Evolutionary conservation across 139 green algal species (phyloP).

Genomic region (Deuterostichococcus epilithicus): DNA sequence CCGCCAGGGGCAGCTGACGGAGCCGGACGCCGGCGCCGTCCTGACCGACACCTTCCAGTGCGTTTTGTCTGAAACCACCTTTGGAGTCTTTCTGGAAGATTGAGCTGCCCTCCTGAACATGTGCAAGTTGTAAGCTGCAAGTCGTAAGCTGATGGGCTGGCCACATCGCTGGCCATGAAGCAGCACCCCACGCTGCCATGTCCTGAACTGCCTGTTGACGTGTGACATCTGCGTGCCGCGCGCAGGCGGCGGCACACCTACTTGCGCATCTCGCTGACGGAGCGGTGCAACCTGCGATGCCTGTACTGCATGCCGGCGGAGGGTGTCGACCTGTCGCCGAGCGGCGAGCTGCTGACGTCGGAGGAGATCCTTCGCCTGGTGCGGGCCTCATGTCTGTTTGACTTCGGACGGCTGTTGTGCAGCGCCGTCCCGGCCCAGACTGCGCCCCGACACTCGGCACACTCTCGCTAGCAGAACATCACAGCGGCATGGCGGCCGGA

Average conservation of each 20-base stretch:
- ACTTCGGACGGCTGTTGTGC: neutral
- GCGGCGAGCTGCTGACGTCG: slow-evolving; percentile 60
- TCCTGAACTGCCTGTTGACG: neutral
- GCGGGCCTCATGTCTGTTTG: neutral
- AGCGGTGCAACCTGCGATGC: slow-evolving; percentile 98
- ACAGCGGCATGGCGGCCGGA: no score
- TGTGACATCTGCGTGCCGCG: slow-evolving; percentile 5
- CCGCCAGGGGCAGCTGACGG: slow-evolving; percentile 3
- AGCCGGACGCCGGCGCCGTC: slow-evolving; percentile 23
- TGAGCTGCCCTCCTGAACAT: no score
- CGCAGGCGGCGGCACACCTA: slow-evolving; percentile 88
- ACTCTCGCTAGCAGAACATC: no score
- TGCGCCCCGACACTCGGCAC: no score
- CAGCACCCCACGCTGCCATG: neutral
- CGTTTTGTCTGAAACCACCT: neutral
- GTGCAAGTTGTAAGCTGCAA: slow-evolving; percentile 11
- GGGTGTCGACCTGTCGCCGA: slow-evolving; percentile 83
- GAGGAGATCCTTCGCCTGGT: slow-evolving; percentile 79
- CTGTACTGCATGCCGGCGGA: slow-evolving; percentile 98
- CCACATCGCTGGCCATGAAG: neutral
- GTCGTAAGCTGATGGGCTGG: neutral
- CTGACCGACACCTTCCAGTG: slow-evolving; percentile 65
- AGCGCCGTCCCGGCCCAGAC: no score
- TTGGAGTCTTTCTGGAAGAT: neutral
- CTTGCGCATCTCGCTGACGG: slow-evolving; percentile 96